Conservation (phyloP, 257 asterid species). For the Gentiana straminea region DNA sequence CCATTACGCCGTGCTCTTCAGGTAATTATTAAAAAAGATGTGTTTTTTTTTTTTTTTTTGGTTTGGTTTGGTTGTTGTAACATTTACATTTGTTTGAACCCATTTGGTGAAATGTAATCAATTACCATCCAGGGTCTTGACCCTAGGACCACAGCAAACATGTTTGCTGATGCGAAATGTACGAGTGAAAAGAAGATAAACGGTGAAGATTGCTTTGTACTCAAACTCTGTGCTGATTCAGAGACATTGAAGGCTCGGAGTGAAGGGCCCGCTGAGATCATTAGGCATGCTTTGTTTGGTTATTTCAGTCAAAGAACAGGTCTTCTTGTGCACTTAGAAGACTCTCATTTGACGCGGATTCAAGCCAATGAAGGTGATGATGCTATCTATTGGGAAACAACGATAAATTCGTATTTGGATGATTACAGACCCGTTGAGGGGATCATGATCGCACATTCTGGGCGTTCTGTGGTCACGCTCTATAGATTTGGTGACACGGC, state of each 20-base stretch:
- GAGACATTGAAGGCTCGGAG: slow-evolving; percentile 63
- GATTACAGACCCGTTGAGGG: slow-evolving; percentile 70
- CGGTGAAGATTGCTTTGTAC: slow-evolving; percentile 67
- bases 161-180: slow-evolving; percentile 57
- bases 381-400: slow-evolving; percentile 67
- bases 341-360: slow-evolving; percentile 65
- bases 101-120: not conserved
- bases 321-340: slow-evolving; percentile 69
- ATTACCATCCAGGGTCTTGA: slow-evolving; percentile 51
- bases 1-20: slow-evolving; percentile 76
- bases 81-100: not conserved
- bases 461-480: slow-evolving; percentile 61
- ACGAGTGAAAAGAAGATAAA: slow-evolving; percentile 61
- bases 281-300: slow-evolving; percentile 58
- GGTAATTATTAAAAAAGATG: slow-evolving; percentile 18
- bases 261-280: slow-evolving; percentile 72
- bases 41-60: not conserved
- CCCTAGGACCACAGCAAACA: slow-evolving; percentile 60
- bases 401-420: slow-evolving; percentile 56
- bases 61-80: too few relatives aligned
- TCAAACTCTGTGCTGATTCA: slow-evolving; percentile 54
- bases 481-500: slow-evolving; percentile 70
- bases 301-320: slow-evolving; percentile 81
- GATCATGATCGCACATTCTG: slow-evolving; percentile 69
- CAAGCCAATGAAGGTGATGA: slow-evolving; percentile 60